Conservation (phyloP, 176 grass and related monocot species). For the Chrysopogon serrulatus region DNA sequence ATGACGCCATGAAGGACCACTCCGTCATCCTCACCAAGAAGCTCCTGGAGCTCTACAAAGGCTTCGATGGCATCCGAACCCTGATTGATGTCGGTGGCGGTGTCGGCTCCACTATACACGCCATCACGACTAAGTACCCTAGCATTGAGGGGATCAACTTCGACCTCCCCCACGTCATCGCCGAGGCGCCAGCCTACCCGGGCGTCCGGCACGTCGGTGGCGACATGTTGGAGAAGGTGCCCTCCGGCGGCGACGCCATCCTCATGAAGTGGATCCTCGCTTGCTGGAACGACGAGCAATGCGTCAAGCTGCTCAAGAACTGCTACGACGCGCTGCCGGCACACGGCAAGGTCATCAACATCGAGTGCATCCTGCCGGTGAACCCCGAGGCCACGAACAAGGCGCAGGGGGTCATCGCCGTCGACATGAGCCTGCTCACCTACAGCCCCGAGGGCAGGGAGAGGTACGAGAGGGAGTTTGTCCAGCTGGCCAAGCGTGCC, state of each 20-base stretch:
- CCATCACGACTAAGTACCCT: slow-evolving; percentile 45
- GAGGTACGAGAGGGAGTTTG: slow-evolving; percentile 43
- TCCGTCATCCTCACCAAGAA: too few species aligned
- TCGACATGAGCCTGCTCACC: slow-evolving; percentile 50
- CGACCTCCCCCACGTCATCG: too few species aligned
- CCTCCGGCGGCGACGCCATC: slow-evolving; percentile 59
- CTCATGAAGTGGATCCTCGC: slow-evolving; percentile 90
- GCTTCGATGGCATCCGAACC: too few species aligned
- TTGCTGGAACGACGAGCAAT: slow-evolving; percentile 76
- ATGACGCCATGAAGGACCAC: slow-evolving; percentile 88
- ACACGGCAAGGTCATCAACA: slow-evolving; percentile 64
- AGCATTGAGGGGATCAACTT: slow-evolving; percentile 60
- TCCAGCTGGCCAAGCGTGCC: slow-evolving; percentile 28
- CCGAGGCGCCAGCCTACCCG: too few species aligned
- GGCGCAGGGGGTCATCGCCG: slow-evolving; percentile 33
- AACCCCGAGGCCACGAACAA: slow-evolving; percentile 24
- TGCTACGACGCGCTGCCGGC: slow-evolving; percentile 73
- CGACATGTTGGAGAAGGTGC: slow-evolving; percentile 77
- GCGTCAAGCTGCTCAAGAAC: slow-evolving; percentile 61
- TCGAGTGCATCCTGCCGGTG: slow-evolving; percentile 64
- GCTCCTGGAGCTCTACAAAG: too few species aligned
- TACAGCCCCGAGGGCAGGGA: slow-evolving; percentile 57
- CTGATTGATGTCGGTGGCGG: too few species aligned
- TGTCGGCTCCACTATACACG: too few species aligned
- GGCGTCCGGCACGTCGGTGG: too few species aligned